Evolutionary conservation across 1,139 yeast species (phyloP).

Genomic region (Arxiozyma telluris): DNA sequence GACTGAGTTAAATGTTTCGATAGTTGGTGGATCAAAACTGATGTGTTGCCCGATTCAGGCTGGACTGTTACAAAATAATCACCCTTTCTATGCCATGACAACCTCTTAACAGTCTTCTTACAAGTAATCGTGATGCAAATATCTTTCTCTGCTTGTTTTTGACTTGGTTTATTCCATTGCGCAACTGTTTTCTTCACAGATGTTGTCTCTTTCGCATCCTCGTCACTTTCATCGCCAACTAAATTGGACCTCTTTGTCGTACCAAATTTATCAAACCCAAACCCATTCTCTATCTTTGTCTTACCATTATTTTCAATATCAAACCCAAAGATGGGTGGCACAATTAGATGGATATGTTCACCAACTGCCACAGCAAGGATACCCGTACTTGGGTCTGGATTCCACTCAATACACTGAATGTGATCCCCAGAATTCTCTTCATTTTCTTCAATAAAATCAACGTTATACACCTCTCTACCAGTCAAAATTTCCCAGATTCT

Average conservation of each 20-base stretch:
- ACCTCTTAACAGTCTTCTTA: slow-evolving; percentile 63
- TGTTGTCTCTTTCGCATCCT: slow-evolving; percentile 28
- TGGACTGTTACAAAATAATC: slow-evolving; percentile 92
- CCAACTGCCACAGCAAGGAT: slow-evolving; percentile 80
- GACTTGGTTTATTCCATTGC: slow-evolving; percentile 78
- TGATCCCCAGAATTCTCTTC: slow-evolving; percentile 51
- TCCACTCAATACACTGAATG: slow-evolving; percentile 82
- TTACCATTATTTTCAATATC: slow-evolving; percentile 78
- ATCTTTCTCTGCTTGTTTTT: slow-evolving; percentile 54
- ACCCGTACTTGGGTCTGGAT: slow-evolving; percentile 66
- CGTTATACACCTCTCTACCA: slow-evolving; percentile 82
- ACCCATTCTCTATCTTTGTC: slow-evolving; percentile 76
- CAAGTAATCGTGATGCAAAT: slow-evolving; percentile 64
- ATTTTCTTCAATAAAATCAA: slow-evolving; percentile 38
- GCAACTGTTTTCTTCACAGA: slow-evolving; percentile 50
- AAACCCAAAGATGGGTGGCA: slow-evolving; percentile 87
- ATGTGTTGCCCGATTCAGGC: slow-evolving; percentile 80
- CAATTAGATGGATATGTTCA: slow-evolving; percentile 64
- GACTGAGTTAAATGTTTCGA: slow-evolving; percentile 96
- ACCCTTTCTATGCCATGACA: slow-evolving; percentile 96
- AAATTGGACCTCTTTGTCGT: slow-evolving; percentile 43
- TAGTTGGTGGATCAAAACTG: slow-evolving; percentile 88
- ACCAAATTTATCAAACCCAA: slow-evolving; percentile 80
- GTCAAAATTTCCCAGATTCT: slow-evolving; percentile 93
- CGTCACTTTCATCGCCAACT: slow-evolving; percentile 36